A percentile compares a stretch with the other conserved stretches of the same genome.
Conservation (phyloP, 345 rosid genomes). For the Jatropha curcas region DNA sequence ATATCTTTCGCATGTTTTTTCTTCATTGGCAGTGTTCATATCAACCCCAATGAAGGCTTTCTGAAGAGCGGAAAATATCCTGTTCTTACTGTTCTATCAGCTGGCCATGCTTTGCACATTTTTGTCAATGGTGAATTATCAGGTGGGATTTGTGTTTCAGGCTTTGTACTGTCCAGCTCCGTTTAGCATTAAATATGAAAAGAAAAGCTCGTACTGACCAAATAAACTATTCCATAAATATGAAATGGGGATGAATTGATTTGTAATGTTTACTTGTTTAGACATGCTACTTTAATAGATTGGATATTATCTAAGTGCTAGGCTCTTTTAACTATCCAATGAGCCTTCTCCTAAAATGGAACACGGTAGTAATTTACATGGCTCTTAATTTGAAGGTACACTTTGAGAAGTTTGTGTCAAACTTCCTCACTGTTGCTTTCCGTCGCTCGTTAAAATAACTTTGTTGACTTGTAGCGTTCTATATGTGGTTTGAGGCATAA, state of each 20-base stretch:
- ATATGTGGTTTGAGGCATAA: not conserved
- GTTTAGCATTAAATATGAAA: not conserved
- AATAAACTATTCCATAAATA: not conserved
- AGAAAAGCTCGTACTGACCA: not conserved
- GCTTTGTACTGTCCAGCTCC: not conserved
- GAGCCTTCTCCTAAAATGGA: not conserved
- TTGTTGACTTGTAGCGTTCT: not conserved
- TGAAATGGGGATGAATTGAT: not conserved
- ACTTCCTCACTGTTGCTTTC: conserved; percentile 4
- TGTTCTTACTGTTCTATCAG: conserved; percentile 57
- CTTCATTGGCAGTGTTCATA: conserved; percentile 30
- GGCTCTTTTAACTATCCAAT: not conserved
- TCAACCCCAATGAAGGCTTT: conserved; percentile 39
- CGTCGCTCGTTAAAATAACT: not conserved
- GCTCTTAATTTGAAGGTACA: not conserved
- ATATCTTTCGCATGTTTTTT: not conserved
- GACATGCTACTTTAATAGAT: not conserved
- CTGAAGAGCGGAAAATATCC: conserved; percentile 33
- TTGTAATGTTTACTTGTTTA: not conserved
- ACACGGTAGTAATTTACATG: not conserved
- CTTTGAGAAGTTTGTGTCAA: not conserved
- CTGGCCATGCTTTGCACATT: conserved; percentile 77
- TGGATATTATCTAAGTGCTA: not conserved
- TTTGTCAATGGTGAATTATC: conserved; percentile 75
- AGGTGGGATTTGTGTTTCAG: conserved; percentile 40